Evolutionary conservation across 352 stramenopile species (phyloP).

Genomic region (Elongisporangium undulatum): DNA sequence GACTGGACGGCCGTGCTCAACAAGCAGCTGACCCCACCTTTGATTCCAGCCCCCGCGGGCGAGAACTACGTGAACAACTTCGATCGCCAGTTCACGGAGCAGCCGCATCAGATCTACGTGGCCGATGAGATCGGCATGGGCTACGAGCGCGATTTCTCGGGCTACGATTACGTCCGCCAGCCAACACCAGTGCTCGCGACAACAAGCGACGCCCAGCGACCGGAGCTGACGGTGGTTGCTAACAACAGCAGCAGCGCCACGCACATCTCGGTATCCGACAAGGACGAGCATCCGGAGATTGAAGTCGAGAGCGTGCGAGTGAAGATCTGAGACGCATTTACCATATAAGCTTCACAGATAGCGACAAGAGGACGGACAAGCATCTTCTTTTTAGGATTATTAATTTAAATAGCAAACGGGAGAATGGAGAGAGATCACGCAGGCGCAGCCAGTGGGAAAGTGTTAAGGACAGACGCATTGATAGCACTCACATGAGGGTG

Average conservation of each 20-base stretch:
- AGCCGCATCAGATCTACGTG: conserved; percentile 79
- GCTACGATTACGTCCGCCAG: conserved; percentile 77
- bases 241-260: conserved; percentile 27
- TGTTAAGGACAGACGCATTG: background rate
- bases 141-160: conserved; percentile 77
- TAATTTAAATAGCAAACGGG: conserved; percentile 14
- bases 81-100: conserved; percentile 80
- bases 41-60: conserved; percentile 57
- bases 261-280: conserved; percentile 27
- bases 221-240: conserved; percentile 17
- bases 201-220: conserved; percentile 4
- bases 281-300: conserved; percentile 54
- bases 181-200: conserved; percentile 1
- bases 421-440: background rate
- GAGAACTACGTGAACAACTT: conserved; percentile 84
- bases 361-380: no score
- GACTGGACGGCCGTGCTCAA: conserved; percentile 75
- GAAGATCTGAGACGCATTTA: conserved; percentile 38
- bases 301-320: conserved; percentile 38
- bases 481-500: conserved; percentile 33
- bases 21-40: conserved; percentile 51
- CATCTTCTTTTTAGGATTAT: conserved; percentile 3
- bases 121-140: conserved; percentile 55
- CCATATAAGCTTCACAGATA: conserved; percentile 1
- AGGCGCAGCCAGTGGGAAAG: background rate